Percentiles rank a stretch among this genome's conserved stretches.
Conservation (phyloP, 2,329 filamentous ascomycete species). For the Phyllosticta citribraziliensis region DNA sequence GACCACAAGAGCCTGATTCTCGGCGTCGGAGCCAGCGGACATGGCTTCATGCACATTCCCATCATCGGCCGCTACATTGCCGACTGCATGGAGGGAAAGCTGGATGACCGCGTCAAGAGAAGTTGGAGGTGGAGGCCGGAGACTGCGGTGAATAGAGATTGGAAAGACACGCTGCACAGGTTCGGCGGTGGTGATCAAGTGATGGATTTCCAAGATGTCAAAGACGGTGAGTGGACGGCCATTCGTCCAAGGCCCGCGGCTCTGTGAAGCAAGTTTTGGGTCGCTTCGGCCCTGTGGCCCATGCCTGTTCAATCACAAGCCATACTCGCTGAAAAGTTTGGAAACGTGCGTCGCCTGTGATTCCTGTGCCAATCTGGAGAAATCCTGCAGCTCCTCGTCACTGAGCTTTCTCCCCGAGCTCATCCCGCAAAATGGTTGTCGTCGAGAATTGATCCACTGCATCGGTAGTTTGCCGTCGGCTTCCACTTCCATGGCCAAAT, state of each 20-base stretch:
- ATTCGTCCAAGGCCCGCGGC: slow-evolving; percentile 6
- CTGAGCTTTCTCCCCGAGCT: background rate
- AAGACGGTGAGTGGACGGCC: slow-evolving; percentile 17
- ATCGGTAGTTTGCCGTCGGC: too few relatives aligned
- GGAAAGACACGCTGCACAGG: slow-evolving; percentile 39
- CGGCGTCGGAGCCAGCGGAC: slow-evolving; percentile 43
- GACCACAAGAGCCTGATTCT: slow-evolving; percentile 34
- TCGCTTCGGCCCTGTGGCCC: background rate
- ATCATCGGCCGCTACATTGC: slow-evolving; percentile 41
- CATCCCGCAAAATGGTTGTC: too few relatives aligned
- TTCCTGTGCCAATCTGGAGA: background rate
- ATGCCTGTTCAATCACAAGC: too few relatives aligned
- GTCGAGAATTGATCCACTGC: too few relatives aligned
- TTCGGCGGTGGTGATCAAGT: slow-evolving; percentile 39
- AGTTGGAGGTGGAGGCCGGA: slow-evolving; percentile 43
- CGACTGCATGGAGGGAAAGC: slow-evolving; percentile 37
- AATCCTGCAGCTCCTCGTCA: background rate
- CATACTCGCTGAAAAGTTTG: background rate
- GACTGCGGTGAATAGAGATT: slow-evolving; percentile 36
- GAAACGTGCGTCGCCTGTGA: background rate
- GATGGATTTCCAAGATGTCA: slow-evolving; percentile 37
- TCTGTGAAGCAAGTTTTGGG: background rate
- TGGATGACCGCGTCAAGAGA: slow-evolving; percentile 34
- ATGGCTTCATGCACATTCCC: slow-evolving; percentile 46
- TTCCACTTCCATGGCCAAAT: too few relatives aligned